Evolutionary conservation across 352 stramenopile genomes (phyloP).

Genomic region (Phytophthora ohioensis): DNA sequence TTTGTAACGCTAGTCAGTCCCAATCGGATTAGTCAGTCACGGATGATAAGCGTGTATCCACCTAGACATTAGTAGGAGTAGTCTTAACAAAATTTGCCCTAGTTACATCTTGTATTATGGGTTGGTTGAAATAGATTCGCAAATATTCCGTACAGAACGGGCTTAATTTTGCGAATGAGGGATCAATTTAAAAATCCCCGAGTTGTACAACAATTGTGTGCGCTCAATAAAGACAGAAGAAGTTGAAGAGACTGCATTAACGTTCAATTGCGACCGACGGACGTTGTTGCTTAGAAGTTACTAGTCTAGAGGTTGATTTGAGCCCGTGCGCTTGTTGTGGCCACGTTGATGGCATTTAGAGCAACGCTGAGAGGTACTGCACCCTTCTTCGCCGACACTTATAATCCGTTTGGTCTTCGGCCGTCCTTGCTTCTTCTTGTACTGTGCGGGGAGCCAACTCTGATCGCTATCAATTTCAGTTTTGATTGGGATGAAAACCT

Average conservation of each 20-base stretch:
- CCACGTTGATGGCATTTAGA: not conserved
- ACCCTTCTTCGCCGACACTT: not conserved
- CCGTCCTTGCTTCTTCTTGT: not conserved
- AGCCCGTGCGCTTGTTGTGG: not conserved
- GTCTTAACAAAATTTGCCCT: no score
- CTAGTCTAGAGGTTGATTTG: not conserved
- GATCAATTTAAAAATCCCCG: no score
- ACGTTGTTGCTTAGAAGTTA: not conserved
- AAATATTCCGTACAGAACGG: no score
- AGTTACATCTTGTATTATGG: no score
- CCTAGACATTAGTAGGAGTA: no score
- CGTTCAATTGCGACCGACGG: not conserved
- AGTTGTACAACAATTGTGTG: no score
- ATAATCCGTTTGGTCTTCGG: not conserved
- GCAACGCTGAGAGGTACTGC: not conserved
- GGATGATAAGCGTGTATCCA: no score
- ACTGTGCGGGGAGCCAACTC: not conserved
- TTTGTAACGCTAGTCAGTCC: no score
- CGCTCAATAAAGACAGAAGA: not conserved
- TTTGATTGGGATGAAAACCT: not conserved
- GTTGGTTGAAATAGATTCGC: no score
- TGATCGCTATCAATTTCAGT: not conserved
- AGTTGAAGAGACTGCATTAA: not conserved
- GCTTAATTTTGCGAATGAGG: no score
- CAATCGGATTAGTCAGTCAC: no score